Percentiles rank a stretch among this genome's conserved stretches.
Conservation (phyloP, 2,329 filamentous ascomycete genomes). For the Seiridium unicorne region DNA sequence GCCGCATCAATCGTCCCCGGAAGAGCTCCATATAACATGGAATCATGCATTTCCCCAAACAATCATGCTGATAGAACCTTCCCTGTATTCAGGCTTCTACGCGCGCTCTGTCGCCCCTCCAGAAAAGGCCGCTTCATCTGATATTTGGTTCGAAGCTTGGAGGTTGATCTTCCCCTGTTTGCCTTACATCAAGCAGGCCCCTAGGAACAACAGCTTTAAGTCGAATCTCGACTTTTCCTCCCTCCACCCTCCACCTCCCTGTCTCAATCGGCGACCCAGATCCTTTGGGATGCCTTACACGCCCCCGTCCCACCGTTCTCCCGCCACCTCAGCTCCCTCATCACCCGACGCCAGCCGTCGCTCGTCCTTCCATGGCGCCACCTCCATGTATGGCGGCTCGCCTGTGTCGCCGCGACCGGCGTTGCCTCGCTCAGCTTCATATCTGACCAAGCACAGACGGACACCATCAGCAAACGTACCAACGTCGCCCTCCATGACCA, state of each 20-base stretch:
- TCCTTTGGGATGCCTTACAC: slow-evolving; percentile 78
- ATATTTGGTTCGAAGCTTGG: slow-evolving; percentile 25
- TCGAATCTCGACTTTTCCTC: slow-evolving; percentile 18
- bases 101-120: slow-evolving; percentile 20
- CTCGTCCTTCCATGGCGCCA: slow-evolving; percentile 47
- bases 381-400: slow-evolving; percentile 14
- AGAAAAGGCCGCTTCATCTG: slow-evolving; percentile 13
- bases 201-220: slow-evolving; percentile 24
- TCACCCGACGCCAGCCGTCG: slow-evolving; percentile 59
- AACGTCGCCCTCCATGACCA: slow-evolving; percentile 19
- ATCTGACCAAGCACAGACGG: slow-evolving; percentile 62
- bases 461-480: slow-evolving; percentile 45
- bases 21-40: slow-evolving; percentile 20
- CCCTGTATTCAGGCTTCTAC: slow-evolving; percentile 25
- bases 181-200: slow-evolving; percentile 18
- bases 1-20: neutral
- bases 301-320: slow-evolving; percentile 68
- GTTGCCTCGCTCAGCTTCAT: slow-evolving; percentile 64
- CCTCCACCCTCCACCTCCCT: slow-evolving; percentile 21
- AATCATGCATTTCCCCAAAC: slow-evolving; percentile 18
- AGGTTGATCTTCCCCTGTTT: slow-evolving; percentile 26
- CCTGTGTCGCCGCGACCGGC: slow-evolving; percentile 38
- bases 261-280: slow-evolving; percentile 23
- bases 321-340: slow-evolving; percentile 55
- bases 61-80: slow-evolving; percentile 27